Evolutionary conservation across 176 grass and related monocot genomes (phyloP), one percentile per base, ranked within the genome.

Genomic region (Phoenix roebelenii): DNA sequence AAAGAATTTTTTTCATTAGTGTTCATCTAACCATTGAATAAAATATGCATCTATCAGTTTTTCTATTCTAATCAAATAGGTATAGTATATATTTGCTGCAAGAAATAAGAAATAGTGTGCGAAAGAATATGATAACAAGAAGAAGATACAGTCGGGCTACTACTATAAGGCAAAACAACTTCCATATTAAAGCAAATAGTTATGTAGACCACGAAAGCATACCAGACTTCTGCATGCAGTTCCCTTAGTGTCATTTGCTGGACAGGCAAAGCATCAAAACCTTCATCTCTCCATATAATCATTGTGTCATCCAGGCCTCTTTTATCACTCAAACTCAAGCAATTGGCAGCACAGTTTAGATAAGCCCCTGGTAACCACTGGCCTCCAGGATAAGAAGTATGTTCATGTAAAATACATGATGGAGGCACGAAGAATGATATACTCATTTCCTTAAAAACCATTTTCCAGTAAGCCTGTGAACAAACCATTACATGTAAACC

Each of bases 251-350:
- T 83, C 72, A 91, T 64, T 44, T 59, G 63, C 72, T 88, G 87
- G 10, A 97, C 70, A 69, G 84, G 66, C 30, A 75, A 72, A 14
- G 67, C 67, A 73, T 91, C 87, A 72, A 68, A 79, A 29, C 84
- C 84, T 74, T 97, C 92, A 3, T 97, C 92, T 66, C 78, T 84
- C 92, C 87, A 97, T 18, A 91, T 60, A 55, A 97, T 73, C 58
- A 82, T 74, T 10, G 28, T 66, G 62, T 78, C 73, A 22, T 74
- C 35, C 3, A 82, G 61, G 25, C 18, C 66, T 70, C 75, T 83
- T 7, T 86, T 81, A 0, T 66, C 76, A 72, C 90, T 97, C 68
- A 73, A 68, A 22, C 15, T 67, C 60, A 97, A 58, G 67, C 92
- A 97, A 58, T 91, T 88, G 0, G 10, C 74, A 18, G 92, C 87